Evolutionary conservation across 306 rosid genomes (phyloP), one percentile per base, ranked within the genome.

Genomic region (Bauhinia variegata): DNA sequence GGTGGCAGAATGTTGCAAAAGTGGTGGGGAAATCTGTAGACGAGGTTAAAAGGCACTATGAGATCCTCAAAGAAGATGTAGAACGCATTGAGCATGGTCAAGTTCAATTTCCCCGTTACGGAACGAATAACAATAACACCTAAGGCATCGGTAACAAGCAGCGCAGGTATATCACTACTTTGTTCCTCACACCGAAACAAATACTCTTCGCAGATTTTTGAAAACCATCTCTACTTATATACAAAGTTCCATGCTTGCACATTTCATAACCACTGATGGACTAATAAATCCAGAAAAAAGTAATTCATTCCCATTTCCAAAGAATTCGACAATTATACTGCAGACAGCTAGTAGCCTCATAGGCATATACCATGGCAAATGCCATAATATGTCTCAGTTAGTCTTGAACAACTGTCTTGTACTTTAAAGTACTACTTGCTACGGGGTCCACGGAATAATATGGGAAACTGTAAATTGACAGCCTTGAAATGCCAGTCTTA

Each of bases 31-130:
- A 85, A 43, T 75, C 89, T 14, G 84, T 76, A 0, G 89, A 85
- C 43, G 89, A 85, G 48, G 86, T 85, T 54, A 85, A 81, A 67
- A 66, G 80, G 76, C 89, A 85, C 73, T 85, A 85, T 75, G 86
- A 85, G 68, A 60, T 81, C 76, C 86, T 85, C 52, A 57, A 78
- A 38, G 89, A 81, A 64, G 89, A 85, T 70, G 69, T 85, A 64
- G 60, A 51, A 68, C 80, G 80, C 76, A 85, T 85, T 57, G 89
- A 85, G 75, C 15, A 72, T 18, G 84, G 84, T 36, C 80, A 73
- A 75, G 74, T 85, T 13, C 83, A 86, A 11, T 68, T 73, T 8
- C 88, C 88, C 9, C 48, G 54, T 33, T 81, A 79, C 78, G 65
- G 69, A 70, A 43, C 60, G 8, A 14, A 19, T 47, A n/a, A n/a